Percentiles rank a stretch among this genome's conserved stretches.
Evolutionary conservation across 176 grass and related monocot genomes (phyloP).

Genomic region (Avena insularis): DNA sequence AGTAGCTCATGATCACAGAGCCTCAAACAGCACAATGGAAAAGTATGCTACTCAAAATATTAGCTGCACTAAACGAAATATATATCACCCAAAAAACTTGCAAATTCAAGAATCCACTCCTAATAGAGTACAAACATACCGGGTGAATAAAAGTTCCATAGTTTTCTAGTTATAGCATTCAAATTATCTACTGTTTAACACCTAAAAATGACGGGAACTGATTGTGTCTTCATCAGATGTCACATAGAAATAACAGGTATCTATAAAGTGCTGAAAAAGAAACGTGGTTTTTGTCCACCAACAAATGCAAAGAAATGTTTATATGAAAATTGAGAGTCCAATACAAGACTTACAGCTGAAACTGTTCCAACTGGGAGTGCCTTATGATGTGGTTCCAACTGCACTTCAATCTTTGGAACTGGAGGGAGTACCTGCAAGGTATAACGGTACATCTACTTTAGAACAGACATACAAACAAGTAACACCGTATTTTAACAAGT

Average conservation of each 20-base stretch:
- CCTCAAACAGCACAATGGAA: neutral
- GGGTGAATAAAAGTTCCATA: neutral
- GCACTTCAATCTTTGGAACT: constrained; percentile 77
- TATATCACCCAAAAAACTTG: neutral
- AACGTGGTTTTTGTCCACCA: constrained; percentile 1
- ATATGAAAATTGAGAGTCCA: neutral
- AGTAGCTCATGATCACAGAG: neutral
- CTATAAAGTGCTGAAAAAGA: neutral
- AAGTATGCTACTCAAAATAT: constrained; percentile 27
- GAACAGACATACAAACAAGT: constrained; percentile 23
- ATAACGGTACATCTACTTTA: constrained; percentile 22
- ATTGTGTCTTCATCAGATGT: constrained; percentile 17
- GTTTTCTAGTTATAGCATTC: neutral
- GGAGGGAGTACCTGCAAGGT: constrained; percentile 66
- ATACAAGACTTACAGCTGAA: constrained; percentile 68
- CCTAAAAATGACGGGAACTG: neutral
- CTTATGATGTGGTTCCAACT: constrained; percentile 77
- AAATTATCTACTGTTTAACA: constrained; percentile 17
- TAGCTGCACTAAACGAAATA: neutral
- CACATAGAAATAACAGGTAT: neutral
- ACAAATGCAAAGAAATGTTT: neutral
- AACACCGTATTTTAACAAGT: neutral
- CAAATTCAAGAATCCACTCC: neutral
- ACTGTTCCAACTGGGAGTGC: constrained; percentile 74
- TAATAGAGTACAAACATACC: neutral